Base-by-base conservation (phyloP, 108 stramenopile genomes). In the Schizochytrium sp. region DNA sequence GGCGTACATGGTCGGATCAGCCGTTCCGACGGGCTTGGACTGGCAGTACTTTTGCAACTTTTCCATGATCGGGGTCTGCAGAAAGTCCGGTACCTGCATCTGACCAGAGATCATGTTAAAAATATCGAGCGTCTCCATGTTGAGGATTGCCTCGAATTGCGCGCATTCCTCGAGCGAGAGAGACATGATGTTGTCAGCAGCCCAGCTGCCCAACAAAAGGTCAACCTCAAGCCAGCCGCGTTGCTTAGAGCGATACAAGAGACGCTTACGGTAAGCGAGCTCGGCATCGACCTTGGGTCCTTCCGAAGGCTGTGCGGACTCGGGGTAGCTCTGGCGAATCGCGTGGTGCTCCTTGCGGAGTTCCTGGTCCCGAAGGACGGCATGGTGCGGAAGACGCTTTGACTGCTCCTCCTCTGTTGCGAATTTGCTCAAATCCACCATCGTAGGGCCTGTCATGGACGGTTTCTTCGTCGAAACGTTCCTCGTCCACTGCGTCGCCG, bases 201-300 rank as follows among this genome's bases (percentile, higher is more conserved):
- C 99, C 98, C 98, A 99, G 5, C 97, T 97, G 43, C 99, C 99
- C 72, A 99, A 90, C 21, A 99, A 91, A 5, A 99, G 89, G 92
- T 99, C 99, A 8, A 99, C 99, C 92, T 97, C 97, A 23, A 97
- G 91, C 97, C 99, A 99, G 45, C 99, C 99, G 4, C 99, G 91
- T 92, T 99, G 99, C 89, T 99, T 99, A 87, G 97, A 93, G 44
- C 98, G 93, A 87, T 99, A 99, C 12, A 99, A 91, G 45, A 99
- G 92, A 19, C 98, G 92, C 94, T 98, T 98, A 5, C 94, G 90
- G 89, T 58, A 59, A 12, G 48, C 76, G n/a, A 53, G 48, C 76
- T 53, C 45, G 76, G 76, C 45, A 23, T 53, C 51, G 76, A 83
- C n/a, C 6, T 34, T 8, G 76, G 76, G 48, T 10, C 76, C 76